phyloP scores from a whole-genome alignment of 73 alveolate species.

The Paramecium sonneborni region DNA sequence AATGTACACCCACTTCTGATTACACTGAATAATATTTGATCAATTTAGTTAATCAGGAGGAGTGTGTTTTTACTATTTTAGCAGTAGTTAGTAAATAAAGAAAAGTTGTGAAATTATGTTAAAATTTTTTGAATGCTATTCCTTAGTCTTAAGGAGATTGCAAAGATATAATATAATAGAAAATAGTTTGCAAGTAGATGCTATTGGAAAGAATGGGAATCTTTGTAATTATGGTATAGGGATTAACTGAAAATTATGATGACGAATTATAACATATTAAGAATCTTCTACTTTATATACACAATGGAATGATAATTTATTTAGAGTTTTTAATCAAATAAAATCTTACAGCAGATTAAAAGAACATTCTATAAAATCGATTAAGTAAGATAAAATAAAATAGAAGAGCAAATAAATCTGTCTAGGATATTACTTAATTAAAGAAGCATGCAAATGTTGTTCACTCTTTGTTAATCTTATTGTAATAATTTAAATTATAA shows the following conservation, averaged over 20 bases:
- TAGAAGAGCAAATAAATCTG: not conserved
- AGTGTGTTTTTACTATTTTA: slow-evolving; percentile 11
- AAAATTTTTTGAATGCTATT: not conserved
- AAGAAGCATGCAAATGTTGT: slow-evolving; percentile 30
- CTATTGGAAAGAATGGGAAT: slow-evolving; percentile 36
- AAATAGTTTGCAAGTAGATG: not conserved
- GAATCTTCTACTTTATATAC: slow-evolving; percentile 45
- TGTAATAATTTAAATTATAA: not conserved
- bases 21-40: not conserved
- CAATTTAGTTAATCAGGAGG: not conserved
- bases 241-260: not conserved
- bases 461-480: slow-evolving; percentile 17
- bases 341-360: not conserved
- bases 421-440: not conserved
- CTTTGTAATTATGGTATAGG: not conserved
- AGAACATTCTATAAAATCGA: not conserved
- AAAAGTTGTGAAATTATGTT: slow-evolving; percentile 22
- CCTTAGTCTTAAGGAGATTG: not conserved
- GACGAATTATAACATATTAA: slow-evolving; percentile 15
- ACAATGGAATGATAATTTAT: not conserved
- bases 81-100: not conserved
- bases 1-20: slow-evolving; percentile 10
- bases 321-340: not conserved
- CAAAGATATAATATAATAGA: not conserved
- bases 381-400: not conserved